phyloP scores from a whole-genome alignment of 2,329 filamentous ascomycete species.

The Penicillium olsonii region DNA sequence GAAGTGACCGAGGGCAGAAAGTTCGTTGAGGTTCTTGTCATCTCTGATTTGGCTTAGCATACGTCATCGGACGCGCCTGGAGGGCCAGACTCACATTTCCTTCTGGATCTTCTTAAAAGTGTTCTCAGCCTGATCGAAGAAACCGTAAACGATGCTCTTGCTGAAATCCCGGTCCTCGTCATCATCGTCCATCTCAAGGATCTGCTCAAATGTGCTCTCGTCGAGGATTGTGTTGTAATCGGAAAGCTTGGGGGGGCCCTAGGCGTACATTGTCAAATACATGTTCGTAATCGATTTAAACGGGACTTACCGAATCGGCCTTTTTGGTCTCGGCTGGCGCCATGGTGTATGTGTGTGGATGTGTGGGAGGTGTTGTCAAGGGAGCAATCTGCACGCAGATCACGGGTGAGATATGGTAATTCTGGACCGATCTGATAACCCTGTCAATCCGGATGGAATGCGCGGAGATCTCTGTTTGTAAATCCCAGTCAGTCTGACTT shows the following conservation, averaged over 20 bases:
- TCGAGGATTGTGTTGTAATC: conserved; percentile 79
- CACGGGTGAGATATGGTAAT: conserved; percentile 3
- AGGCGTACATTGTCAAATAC: conserved; percentile 11
- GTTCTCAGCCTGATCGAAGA: conserved; percentile 85
- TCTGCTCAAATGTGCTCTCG: conserved; percentile 80
- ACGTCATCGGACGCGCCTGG: neutral
- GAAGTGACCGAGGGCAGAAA: conserved; percentile 89
- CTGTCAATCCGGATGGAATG: conserved; percentile 6
- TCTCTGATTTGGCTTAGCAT: conserved; percentile 52
- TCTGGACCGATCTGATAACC: conserved; percentile 8
- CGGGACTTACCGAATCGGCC: conserved; percentile 26
- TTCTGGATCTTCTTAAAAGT: conserved; percentile 85
- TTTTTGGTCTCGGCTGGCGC: conserved; percentile 31
- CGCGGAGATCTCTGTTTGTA: neutral
- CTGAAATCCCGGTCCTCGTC: conserved; percentile 86
- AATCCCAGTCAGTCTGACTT: conserved; percentile 5
- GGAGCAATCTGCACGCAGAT: conserved; percentile 10
- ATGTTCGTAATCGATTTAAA: conserved; percentile 9
- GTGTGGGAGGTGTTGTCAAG: neutral
- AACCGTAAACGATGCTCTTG: conserved; percentile 82
- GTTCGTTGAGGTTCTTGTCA: conserved; percentile 66
- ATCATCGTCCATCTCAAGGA: conserved; percentile 97
- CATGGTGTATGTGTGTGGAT: conserved; percentile 20
- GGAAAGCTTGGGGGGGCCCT: conserved; percentile 52
- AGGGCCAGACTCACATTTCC: conserved; percentile 68